Percentiles rank a stretch among this genome's conserved stretches.
These are phyloP conservation scores for Mycena vulgaris DNA, from an alignment of 768 basidiomycete species.

Conservation along the genomic window DNA sequence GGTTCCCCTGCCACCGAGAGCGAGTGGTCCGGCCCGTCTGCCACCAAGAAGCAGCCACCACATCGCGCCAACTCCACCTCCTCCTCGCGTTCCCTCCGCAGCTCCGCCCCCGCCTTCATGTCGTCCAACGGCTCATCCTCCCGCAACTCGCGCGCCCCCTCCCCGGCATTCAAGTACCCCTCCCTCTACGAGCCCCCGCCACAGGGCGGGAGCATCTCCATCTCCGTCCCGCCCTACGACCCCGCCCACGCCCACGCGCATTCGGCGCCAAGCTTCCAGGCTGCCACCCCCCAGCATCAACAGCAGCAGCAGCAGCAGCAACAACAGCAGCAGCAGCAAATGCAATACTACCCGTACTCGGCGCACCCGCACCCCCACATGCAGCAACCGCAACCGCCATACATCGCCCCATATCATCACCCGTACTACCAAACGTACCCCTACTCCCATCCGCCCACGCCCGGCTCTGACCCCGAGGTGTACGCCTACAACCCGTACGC, in stretches of 20 bases:
- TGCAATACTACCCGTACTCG: slow-evolving; percentile 45
- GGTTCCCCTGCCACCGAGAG: slow-evolving; percentile 86
- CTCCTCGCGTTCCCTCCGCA: slow-evolving; percentile 73
- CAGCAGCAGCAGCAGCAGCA: slow-evolving; percentile 42
- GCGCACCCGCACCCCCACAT: slow-evolving; percentile 49
- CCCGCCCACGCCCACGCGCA: slow-evolving; percentile 51
- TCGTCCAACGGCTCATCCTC: slow-evolving; percentile 69
- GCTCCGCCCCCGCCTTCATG: slow-evolving; percentile 64
- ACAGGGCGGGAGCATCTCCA: slow-evolving; percentile 43
- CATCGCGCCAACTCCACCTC: slow-evolving; percentile 68
- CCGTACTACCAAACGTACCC: slow-evolving; percentile 58
- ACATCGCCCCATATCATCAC: slow-evolving; percentile 56
- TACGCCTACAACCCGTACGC: slow-evolving; percentile 51
- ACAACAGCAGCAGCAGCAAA: slow-evolving; percentile 36
- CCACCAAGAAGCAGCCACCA: slow-evolving; percentile 67
- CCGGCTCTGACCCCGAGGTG: slow-evolving; percentile 43
- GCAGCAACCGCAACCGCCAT: slow-evolving; percentile 51
- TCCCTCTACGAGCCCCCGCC: slow-evolving; percentile 77
- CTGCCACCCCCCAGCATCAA: slow-evolving; percentile 37
- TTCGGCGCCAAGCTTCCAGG: slow-evolving; percentile 61
- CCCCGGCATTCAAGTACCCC: slow-evolving; percentile 83
- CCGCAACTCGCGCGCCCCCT: slow-evolving; percentile 81
- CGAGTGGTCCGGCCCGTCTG: slow-evolving; percentile 77
- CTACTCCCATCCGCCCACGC: slow-evolving; percentile 57
- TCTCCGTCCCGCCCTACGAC: slow-evolving; percentile 40